Conservation (phyloP, 129 eudicot species). For the Gnaphalium uliginosum region DNA sequence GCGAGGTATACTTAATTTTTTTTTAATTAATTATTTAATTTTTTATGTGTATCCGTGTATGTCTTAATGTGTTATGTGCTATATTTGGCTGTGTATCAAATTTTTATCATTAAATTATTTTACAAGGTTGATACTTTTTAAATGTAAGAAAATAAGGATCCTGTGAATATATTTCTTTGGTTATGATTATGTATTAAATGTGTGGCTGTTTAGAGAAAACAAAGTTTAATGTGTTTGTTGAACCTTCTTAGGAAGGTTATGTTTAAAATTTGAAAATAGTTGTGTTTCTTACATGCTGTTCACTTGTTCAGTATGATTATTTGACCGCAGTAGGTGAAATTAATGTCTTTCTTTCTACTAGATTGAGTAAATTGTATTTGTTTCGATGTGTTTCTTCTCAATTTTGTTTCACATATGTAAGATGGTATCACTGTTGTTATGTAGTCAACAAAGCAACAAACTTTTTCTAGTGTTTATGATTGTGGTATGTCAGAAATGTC, state of each 20-base stretch:
- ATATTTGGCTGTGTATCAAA: not conserved
- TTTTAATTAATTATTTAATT: not conserved
- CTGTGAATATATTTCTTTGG: no score
- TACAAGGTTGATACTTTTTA: not conserved
- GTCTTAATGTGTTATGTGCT: not conserved
- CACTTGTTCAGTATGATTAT: no score
- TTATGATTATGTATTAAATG: no score
- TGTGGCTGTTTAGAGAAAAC: not conserved
- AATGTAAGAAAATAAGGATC: no score
- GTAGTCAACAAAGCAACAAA: not conserved
- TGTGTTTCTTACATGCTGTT: no score
- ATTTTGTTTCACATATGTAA: slow-evolving; percentile 1
- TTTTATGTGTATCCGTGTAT: not conserved
- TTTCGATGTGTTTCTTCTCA: not conserved
- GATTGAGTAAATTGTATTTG: not conserved
- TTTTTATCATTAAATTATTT: not conserved
- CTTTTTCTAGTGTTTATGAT: no score
- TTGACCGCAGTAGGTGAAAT: not conserved
- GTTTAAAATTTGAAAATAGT: no score
- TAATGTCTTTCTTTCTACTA: slow-evolving; percentile 2
- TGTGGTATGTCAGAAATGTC: no score
- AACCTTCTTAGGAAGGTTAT: not conserved
- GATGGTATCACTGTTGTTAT: not conserved
- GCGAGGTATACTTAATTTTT: slow-evolving; percentile 55
- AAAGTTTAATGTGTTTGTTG: not conserved